Conservation (phyloP, 352 stramenopile genomes). For the Plasmopara halstedii region DNA sequence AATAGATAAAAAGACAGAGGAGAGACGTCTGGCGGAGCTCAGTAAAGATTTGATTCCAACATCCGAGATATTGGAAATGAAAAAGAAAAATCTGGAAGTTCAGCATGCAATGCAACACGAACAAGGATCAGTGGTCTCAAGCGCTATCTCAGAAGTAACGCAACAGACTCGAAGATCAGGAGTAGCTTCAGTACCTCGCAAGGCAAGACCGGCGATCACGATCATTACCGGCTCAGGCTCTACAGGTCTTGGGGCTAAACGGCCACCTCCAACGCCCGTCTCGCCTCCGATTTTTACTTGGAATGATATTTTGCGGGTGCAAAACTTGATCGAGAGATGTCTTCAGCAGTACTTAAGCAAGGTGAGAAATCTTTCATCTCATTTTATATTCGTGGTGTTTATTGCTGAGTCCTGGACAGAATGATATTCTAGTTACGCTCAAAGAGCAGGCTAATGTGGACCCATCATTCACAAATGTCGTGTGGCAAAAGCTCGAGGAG, state of each 20-base stretch:
- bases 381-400: background rate
- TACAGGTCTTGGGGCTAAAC: slow-evolving; percentile 16
- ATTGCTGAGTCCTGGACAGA: slow-evolving; percentile 14
- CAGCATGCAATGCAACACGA: background rate
- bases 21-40: slow-evolving; percentile 14
- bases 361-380: slow-evolving; percentile 20
- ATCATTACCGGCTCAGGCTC: slow-evolving; percentile 23
- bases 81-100: slow-evolving; percentile 6
- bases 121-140: background rate
- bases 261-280: slow-evolving; percentile 15
- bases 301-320: slow-evolving; percentile 84
- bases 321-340: slow-evolving; percentile 87
- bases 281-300: slow-evolving; percentile 58
- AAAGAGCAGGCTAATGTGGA: slow-evolving; percentile 78
- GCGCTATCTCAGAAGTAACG: background rate
- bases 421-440: slow-evolving; percentile 52
- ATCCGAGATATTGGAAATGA: slow-evolving; percentile 2
- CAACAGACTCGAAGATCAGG: slow-evolving; percentile 9
- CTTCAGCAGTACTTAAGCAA: slow-evolving; percentile 88
- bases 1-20: slow-evolving; percentile 9
- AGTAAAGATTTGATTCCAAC: slow-evolving; percentile 6
- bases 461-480: slow-evolving; percentile 71
- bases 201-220: slow-evolving; percentile 24
- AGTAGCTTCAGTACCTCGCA: slow-evolving; percentile 15
- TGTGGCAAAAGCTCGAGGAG: slow-evolving; percentile 90